These are phyloP conservation scores for Coemansia sp. DNA, from an alignment of 192 early-diverging fungal genomes.

Conservation along the genomic window DNA sequence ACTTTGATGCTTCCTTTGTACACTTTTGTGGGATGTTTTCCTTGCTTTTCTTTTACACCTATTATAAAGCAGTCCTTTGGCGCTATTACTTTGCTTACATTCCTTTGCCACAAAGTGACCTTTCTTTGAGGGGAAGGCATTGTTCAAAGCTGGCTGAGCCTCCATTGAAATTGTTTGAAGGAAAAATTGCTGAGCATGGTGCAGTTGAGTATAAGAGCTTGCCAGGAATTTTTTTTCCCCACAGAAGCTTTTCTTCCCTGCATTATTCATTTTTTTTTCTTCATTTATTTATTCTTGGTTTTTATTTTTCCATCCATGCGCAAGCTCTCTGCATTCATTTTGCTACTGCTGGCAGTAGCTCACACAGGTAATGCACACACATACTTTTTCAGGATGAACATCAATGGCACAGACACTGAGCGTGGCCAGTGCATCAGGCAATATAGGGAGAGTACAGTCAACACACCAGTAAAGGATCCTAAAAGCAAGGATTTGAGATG, in stretches of 20 bases:
- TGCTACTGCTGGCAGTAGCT: not conserved
- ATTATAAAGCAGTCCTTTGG: not conserved
- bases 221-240: not conserved
- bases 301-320: not conserved
- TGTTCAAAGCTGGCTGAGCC: not conserved
- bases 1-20: not conserved
- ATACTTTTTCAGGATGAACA: not conserved
- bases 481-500: not conserved
- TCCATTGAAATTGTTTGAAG: not conserved
- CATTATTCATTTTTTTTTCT: not conserved
- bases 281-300: not conserved
- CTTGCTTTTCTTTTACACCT: not conserved
- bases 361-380: not conserved
- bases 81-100: not conserved
- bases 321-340: not conserved
- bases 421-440: not conserved
- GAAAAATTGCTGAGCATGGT: not conserved
- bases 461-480: not conserved
- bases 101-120: not conserved
- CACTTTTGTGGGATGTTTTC: not conserved
- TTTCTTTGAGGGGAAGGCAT: not conserved
- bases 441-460: not conserved
- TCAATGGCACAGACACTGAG: not conserved
- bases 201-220: not conserved
- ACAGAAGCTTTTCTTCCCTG: not conserved